These are phyloP conservation scores for Craspedostauros australis DNA, from an alignment of 108 stramenopile species.

Conservation along the genomic window DNA sequence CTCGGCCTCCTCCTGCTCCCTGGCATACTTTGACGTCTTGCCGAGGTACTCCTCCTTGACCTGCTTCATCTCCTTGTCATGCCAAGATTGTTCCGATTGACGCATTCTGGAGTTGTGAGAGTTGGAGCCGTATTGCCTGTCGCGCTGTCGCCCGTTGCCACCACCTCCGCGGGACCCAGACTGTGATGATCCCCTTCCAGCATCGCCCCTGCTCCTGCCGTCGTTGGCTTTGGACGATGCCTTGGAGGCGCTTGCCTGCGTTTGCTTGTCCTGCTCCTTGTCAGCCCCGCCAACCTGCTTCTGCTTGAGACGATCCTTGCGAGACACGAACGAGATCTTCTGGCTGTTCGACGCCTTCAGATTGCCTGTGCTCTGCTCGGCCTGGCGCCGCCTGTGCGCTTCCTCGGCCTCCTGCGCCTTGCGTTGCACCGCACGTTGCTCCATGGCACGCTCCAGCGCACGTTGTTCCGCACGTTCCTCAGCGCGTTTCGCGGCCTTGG, in stretches of 20 bases:
- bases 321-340: no score
- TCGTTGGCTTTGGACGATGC: no score
- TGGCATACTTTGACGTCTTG: background rate
- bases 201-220: no score
- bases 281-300: slow-evolving; percentile 7
- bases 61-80: background rate
- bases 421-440: slow-evolving; percentile 27
- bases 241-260: slow-evolving; percentile 44
- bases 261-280: slow-evolving; percentile 4
- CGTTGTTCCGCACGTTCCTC: slow-evolving; percentile 72
- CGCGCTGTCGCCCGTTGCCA: slow-evolving; percentile 32
- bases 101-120: background rate
- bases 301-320: no score
- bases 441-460: slow-evolving; percentile 51
- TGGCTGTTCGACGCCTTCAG: slow-evolving; percentile 17
- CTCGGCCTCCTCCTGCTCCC: slow-evolving; percentile 10
- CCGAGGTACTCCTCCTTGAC: background rate
- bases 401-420: background rate
- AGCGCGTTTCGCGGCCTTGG: slow-evolving; percentile 51
- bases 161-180: no score
- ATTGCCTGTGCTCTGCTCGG: background rate
- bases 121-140: slow-evolving; percentile 29
- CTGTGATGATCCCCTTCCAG: no score
- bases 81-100: background rate
- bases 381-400: background rate